Evolutionary conservation across 306 rosid genomes (phyloP).

Genomic region (Betula pendula): DNA sequence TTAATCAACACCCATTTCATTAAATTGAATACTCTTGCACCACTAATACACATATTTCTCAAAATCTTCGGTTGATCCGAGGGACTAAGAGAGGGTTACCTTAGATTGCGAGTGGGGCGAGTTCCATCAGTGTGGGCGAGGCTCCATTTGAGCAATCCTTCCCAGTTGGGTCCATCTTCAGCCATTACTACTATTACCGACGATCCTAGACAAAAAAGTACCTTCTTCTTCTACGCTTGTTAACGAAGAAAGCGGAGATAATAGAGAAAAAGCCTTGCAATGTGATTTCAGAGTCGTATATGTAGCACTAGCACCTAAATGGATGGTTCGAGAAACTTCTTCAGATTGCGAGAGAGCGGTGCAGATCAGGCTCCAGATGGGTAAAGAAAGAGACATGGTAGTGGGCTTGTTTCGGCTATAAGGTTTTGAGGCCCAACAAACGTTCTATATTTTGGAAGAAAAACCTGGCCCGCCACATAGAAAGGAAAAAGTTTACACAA

Average conservation of each 20-base stretch:
- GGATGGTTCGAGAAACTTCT: slow-evolving; percentile 19
- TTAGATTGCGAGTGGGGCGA: slow-evolving; percentile 58
- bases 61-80: not conserved
- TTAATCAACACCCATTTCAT: not conserved
- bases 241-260: not conserved
- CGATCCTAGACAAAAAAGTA: not conserved
- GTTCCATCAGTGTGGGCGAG: slow-evolving; percentile 77
- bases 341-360: not conserved
- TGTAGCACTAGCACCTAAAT: not conserved
- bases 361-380: not conserved
- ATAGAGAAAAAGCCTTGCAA: not conserved
- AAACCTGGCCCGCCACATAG: too few relatives aligned
- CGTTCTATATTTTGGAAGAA: too few relatives aligned
- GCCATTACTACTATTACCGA: slow-evolving; percentile 49
- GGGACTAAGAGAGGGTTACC: slow-evolving; percentile 31
- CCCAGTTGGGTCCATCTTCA: slow-evolving; percentile 80
- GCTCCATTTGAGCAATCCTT: slow-evolving; percentile 90
- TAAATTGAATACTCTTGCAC: not conserved
- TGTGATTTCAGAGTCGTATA: not conserved
- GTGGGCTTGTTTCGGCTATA: not conserved
- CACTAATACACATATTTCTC: not conserved
- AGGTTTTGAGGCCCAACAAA: not conserved
- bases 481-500: too few relatives aligned
- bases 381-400: not conserved
- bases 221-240: not conserved